Base-by-base conservation (phyloP, 208 protist genomes). In the Perkinsela sp. region DNA sequence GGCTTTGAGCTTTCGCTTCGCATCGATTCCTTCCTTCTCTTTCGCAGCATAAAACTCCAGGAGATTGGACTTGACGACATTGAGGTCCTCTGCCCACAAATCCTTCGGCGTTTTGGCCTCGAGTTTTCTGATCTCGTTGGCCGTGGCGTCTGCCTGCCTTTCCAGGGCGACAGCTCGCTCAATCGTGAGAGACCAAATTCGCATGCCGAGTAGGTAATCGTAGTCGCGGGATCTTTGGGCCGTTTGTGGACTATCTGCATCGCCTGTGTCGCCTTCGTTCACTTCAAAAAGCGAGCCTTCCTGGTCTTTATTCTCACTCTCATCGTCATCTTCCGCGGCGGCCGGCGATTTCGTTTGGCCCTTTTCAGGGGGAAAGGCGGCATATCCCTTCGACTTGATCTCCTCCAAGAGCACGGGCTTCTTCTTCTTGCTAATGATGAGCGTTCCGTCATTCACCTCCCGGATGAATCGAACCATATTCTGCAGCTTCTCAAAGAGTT, bases 381-480 rank as follows among this genome's bases (percentile, higher is more conserved):
- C 73, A 80, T 96, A 98, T 28, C 84, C 79, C 32, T 85, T 78
- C 1, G 74, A 66, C 13, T 81, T 75, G 31, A 98, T 77, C 71
- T 96, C 85, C 28, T 88, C 80, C 2, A 98, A 71, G 31, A 98
- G 73, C 1, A 96, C 90, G 32, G 73, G 71, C 75, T 93, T 95
- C 76, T 90, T 92, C 1, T 85, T 76, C 69, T 86, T 89, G 32
- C 75, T 87, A 31, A 99, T 86, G 2, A 92, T 71, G 2, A 99
- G 77, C 28, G 77, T 73, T 31, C 95, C 94, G 2, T 83, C 81
- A 31, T 97, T 83, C 1, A 99, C 95, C 68, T 88, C 90, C 0
- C 78, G 76, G 67, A 99, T 95, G 72, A 99, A 99, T 70, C 96
- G 90, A 1, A 94, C 93, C 84, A 96, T 96, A 82, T 98, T 98